Percentiles rank a stretch among this genome's conserved stretches.
These are phyloP conservation scores for Phytophthora melonis DNA, from an alignment of 352 stramenopile species.

Conservation along the genomic window DNA sequence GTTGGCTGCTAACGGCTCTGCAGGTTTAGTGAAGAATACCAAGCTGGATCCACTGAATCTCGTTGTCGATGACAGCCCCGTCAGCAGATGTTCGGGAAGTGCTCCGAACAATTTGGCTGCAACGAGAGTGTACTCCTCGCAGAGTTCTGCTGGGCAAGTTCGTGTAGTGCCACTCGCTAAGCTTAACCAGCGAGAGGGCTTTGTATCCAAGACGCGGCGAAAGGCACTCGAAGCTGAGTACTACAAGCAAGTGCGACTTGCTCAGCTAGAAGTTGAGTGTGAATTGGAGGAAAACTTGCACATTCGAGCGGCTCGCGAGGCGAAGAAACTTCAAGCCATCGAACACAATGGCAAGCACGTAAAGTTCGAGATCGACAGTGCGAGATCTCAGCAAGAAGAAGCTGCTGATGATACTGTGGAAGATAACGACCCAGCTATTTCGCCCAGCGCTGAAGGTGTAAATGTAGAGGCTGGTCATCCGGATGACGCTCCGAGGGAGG, in stretches of 20 bases:
- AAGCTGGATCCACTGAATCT: constrained; percentile 26
- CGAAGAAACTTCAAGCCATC: constrained; percentile 29
- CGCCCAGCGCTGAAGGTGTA: background rate
- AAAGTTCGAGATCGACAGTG: constrained; percentile 7
- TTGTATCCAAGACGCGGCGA: constrained; percentile 66
- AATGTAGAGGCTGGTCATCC: background rate
- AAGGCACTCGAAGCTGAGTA: constrained; percentile 69
- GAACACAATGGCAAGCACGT: constrained; percentile 32
- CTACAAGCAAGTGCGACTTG: constrained; percentile 72
- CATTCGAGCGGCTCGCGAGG: constrained; percentile 62
- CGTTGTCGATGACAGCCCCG: background rate
- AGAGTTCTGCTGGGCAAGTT: constrained; percentile 29
- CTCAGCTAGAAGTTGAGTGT: constrained; percentile 74
- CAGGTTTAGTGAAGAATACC: constrained; percentile 18
- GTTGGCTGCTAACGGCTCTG: constrained; percentile 6
- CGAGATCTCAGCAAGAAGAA: constrained; percentile 1
- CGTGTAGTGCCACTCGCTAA: constrained; percentile 20
- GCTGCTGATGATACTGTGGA: background rate
- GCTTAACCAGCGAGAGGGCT: constrained; percentile 44
- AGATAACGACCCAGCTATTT: background rate
- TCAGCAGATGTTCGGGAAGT: background rate
- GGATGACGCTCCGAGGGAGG: background rate
- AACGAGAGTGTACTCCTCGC: constrained; percentile 3
- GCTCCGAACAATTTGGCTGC: background rate
- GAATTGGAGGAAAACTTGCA: constrained; percentile 80